Percentiles rank a stretch among this genome's conserved stretches.
phyloP scores from a whole-genome alignment of 495 filamentous ascomycete genomes.

The Hyphodiscus hymeniophilus region DNA sequence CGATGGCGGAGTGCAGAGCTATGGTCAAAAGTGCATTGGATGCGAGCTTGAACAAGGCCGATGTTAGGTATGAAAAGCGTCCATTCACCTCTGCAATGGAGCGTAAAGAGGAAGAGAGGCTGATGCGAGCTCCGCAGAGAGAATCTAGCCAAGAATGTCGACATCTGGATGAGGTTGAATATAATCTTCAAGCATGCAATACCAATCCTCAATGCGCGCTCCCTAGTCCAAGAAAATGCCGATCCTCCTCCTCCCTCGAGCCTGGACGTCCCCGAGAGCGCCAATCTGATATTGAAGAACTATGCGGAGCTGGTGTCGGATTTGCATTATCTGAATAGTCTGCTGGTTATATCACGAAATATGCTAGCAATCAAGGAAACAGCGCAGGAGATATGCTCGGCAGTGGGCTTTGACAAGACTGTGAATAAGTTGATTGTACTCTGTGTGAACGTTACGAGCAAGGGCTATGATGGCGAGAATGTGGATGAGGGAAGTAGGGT shows the following conservation, averaged over 20 bases:
- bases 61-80: conserved; percentile 37
- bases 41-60: conserved; percentile 44
- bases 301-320: conserved; percentile 69
- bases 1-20: conserved; percentile 38
- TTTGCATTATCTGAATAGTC: conserved; percentile 73
- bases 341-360: conserved; percentile 79
- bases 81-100: not conserved
- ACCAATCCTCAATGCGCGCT: conserved; percentile 53
- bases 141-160: conserved; percentile 46
- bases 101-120: not conserved
- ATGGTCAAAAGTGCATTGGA: conserved; percentile 41
- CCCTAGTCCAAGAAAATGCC: conserved; percentile 36
- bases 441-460: conserved; percentile 79
- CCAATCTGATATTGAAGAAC: conserved; percentile 71
- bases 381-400: conserved; percentile 79
- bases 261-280: conserved; percentile 46
- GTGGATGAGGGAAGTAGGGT: conserved; percentile 51
- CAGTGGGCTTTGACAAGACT: conserved; percentile 68
- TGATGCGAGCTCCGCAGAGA: conserved; percentile 35
- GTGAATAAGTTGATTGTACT: conserved; percentile 77
- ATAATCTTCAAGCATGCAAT: conserved; percentile 52
- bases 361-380: conserved; percentile 73
- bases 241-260: conserved; percentile 18
- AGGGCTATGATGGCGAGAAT: conserved; percentile 82
- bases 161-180: conserved; percentile 64